Percentiles rank a stretch among this genome's conserved stretches.
Evolutionary conservation across 805 yeast genomes (phyloP).

Genomic region (Zygotorulaspora florentina): DNA sequence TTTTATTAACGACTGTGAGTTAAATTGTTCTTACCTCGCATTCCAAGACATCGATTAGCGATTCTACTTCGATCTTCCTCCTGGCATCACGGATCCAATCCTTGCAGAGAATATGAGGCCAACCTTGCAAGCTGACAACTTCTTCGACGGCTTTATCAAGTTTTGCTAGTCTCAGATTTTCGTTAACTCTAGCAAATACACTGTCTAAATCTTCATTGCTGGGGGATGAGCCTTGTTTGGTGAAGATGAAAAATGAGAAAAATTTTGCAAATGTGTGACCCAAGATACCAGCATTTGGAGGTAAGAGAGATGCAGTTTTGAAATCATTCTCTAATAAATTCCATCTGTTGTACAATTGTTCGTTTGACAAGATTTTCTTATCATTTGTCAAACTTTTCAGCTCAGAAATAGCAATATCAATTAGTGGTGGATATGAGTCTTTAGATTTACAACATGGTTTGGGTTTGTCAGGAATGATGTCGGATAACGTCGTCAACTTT

Average conservation of each 20-base stretch:
- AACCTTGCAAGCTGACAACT: constrained; percentile 82
- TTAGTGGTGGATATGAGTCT: constrained; percentile 17
- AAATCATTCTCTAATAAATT: constrained; percentile 76
- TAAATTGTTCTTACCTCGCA: constrained; percentile 54
- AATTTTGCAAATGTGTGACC: constrained; percentile 82
- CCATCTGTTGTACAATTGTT: constrained; percentile 80
- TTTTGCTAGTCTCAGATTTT: constrained; percentile 67
- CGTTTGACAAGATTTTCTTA: constrained; percentile 64
- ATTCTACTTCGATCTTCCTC: constrained; percentile 82
- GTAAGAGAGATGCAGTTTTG: constrained; percentile 81
- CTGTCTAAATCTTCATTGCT: constrained; percentile 81
- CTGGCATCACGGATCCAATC: constrained; percentile 92
- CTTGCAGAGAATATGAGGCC: constrained; percentile 84
- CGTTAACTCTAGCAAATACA: constrained; percentile 79
- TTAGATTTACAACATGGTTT: constrained; percentile 24
- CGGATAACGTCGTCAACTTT: constrained; percentile 22
- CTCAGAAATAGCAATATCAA: constrained; percentile 36
- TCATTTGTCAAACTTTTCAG: constrained; percentile 39
- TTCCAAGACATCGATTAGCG: constrained; percentile 65
- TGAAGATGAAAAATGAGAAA: constrained; percentile 69
- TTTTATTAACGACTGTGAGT: constrained; percentile 1
- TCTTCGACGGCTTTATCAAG: constrained; percentile 90
- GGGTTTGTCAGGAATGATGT: constrained; percentile 25
- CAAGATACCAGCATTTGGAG: constrained; percentile 92
- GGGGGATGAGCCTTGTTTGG: constrained; percentile 72